Base-by-base conservation (phyloP, 495 filamentous ascomycete genomes). In the Lichenothelia convexa region DNA sequence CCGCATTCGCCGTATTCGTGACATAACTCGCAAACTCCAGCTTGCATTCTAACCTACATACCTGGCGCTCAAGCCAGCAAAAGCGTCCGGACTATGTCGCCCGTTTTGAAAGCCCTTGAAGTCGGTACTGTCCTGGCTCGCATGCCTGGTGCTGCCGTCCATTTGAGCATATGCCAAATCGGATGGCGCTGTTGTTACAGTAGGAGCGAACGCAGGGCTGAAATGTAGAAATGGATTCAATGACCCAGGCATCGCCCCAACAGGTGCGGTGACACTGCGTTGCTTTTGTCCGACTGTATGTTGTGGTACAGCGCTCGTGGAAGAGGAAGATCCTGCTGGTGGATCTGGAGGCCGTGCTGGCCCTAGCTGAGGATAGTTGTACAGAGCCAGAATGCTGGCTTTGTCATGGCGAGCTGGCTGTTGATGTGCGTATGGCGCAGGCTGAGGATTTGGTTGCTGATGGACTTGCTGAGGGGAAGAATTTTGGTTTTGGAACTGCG, bases 21-120 rank as follows among this genome's bases (percentile, higher is more conserved):
- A 9, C 24, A 29, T 29, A 13, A 9, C 1, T 9, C 15, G 9
- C 24, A 9, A 29, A 9, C 24, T 13, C 15, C 24, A 29, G 24
- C 15, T 13, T 29, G 9, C 37, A 9, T 30, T 24, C 42, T 37
- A 63, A 45, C 63, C 49, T 46, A 58, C 51, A 58, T 55, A 65
- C 46, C 66, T 59, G 19, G 82, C 75, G 53, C 86, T 94, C 51
- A 97, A 60, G 46, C 80, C 86, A n/a, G 85, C 78, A 68, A 95
- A 97, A 21, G 89, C 87, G 61, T 97, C 89, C 13, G 89, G 89
- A 47, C 84, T 93, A 55, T 94, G 85, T 30, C 87, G 66, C 6
- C 87, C 86, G 43, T 73, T 29, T 56, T 62, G 45, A 71, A 75
- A 43, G 55, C 61, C 39, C 60, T 44, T 80, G 53, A 93, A 68